These are phyloP conservation scores for Pestalotiopsis sp. DNA, from an alignment of 2,329 filamentous ascomycete species.

Conservation along the genomic window DNA sequence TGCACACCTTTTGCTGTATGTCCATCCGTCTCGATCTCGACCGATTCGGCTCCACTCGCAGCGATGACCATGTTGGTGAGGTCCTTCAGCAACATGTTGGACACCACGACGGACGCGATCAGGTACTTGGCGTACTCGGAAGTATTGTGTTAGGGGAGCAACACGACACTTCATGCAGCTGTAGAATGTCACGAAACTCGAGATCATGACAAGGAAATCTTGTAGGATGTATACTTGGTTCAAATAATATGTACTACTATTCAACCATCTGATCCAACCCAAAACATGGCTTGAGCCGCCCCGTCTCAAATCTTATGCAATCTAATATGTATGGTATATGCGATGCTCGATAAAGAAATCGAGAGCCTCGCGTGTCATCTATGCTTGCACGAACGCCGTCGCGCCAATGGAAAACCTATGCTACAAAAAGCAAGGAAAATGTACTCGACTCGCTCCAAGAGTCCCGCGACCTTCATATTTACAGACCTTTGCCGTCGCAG, in stretches of 20 bases:
- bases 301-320: background rate
- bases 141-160: too few relatives aligned
- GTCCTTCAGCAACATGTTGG: too few relatives aligned
- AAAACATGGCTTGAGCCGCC: background rate
- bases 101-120: too few relatives aligned
- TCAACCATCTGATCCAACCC: background rate
- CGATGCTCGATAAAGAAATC: background rate
- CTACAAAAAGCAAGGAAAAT: constrained; percentile 19
- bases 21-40: too few relatives aligned
- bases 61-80: too few relatives aligned
- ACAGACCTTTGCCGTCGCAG: constrained; percentile 46
- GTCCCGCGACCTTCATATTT: constrained; percentile 3
- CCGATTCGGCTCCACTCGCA: too few relatives aligned
- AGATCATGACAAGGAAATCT: background rate
- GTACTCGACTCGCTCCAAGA: constrained; percentile 9
- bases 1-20: too few relatives aligned
- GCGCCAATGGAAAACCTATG: constrained; percentile 23
- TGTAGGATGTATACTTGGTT: background rate
- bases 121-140: too few relatives aligned
- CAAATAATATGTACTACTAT: background rate
- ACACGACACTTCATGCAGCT: too few relatives aligned
- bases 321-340: constrained; percentile 6
- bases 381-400: constrained; percentile 9
- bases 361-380: background rate
- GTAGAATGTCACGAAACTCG: too few relatives aligned